Base-by-base conservation (phyloP, 2,329 filamentous ascomycete species). In the Parafenestella ontariensis region DNA sequence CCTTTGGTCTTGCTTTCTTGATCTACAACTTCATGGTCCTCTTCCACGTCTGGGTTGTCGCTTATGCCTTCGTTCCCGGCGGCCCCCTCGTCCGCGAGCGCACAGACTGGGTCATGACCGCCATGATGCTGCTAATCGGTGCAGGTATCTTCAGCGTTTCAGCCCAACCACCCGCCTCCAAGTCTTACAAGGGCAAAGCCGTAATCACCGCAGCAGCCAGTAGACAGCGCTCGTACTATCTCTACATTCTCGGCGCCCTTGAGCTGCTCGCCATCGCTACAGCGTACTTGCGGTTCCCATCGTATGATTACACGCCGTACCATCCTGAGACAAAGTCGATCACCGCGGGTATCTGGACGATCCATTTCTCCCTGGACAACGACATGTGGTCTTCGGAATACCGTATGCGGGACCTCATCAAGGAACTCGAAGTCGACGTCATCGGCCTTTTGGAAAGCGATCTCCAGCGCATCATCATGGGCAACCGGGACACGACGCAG, bases 41-140 rank as follows among this genome's bases (percentile, higher is more conserved):
- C n/a, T 96, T 96, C 81, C 94, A 98, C 71, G 92, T 97, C 50
- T 99, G 95, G 95, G 90, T 97, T 31, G 95, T 99, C 10, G 95
- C 95, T 2, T 99, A 99, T 69, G 95, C 95, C 11, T 99, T 99
- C 66, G 95, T 99, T 3, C 95, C 95, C 1, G 95, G 95, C 46
- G 95, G 95, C 1, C 92, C 92, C 3, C 83, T 96, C 1, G 90
- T 99, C 39, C 89, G 95, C 40, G 95, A 99, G 75, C 93, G 89
- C 71, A 99, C 93, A 1, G 94, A 98, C 73, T 97, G 93, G 90
- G 84, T 99, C 69, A 96, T 98, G 92, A 84, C 86, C 5, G 85
- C 85, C 7, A 96, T 85, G 70, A 96, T 98, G 90, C 74, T 92
- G 2, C 82, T 89, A 54, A 89, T 99, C 58, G 95, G 92, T 26